Conservation (phyloP, 2,329 filamentous ascomycete genomes). For the Penicillium decumbens region DNA sequence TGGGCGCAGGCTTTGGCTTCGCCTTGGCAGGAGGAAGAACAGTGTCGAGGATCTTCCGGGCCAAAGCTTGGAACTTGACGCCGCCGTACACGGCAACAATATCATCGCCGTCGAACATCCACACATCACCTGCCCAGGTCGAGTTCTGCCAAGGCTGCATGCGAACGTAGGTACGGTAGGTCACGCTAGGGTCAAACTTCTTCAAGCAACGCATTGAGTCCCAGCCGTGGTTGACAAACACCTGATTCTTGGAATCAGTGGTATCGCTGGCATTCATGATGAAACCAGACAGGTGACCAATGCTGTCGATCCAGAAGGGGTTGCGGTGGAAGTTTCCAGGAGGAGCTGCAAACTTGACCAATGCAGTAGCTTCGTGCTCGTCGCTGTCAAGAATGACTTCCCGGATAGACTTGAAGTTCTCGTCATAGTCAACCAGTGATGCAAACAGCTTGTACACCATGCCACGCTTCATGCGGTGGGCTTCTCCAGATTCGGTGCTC, state of each 20-base stretch:
- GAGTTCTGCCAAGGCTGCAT: constrained; percentile 53
- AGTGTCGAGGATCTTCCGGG: constrained; percentile 40
- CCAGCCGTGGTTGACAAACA: constrained; percentile 61
- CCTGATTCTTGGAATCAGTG: constrained; percentile 55
- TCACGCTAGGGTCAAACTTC: constrained; percentile 48
- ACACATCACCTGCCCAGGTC: constrained; percentile 57
- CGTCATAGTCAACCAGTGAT: constrained; percentile 54
- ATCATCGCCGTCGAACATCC: constrained; percentile 56
- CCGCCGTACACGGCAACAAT: constrained; percentile 50
- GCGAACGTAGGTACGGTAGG: constrained; percentile 58
- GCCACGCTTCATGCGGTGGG: constrained; percentile 68
- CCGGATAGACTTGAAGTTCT: constrained; percentile 55
- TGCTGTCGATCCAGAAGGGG: constrained; percentile 57
- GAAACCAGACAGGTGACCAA: constrained; percentile 56
- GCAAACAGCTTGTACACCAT: constrained; percentile 73
- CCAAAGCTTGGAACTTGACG: constrained; percentile 48
- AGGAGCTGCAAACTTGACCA: constrained; percentile 53
- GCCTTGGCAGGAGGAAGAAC: constrained; percentile 36
- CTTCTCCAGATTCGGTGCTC: constrained; percentile 60
- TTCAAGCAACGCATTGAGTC: constrained; percentile 55
- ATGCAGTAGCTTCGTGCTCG: constrained; percentile 53
- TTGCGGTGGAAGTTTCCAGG: constrained; percentile 55
- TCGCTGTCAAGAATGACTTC: constrained; percentile 56
- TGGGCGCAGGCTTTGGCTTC: constrained; percentile 19
- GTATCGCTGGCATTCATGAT: constrained; percentile 58